Percentiles rank a stretch among this genome's conserved stretches.
phyloP scores from a whole-genome alignment of 2,329 filamentous ascomycete genomes.

The Fusarium guadeloupense region DNA sequence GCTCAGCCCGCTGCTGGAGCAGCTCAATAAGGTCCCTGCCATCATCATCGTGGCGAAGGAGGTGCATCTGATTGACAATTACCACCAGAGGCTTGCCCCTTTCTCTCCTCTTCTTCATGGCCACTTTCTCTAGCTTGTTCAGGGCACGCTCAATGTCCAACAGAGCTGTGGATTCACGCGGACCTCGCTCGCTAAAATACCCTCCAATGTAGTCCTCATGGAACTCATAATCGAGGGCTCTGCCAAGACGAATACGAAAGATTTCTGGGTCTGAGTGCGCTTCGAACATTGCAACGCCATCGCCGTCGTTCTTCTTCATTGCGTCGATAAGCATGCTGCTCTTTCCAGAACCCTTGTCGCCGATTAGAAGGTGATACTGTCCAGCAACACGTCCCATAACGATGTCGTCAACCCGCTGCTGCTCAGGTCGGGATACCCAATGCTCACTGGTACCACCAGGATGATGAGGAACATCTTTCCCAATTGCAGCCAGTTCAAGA shows the following conservation, averaged over 20 bases:
- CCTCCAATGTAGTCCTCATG: conserved; percentile 98
- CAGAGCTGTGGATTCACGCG: conserved; percentile 88
- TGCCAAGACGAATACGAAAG: conserved; percentile 90
- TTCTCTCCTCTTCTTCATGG: conserved; percentile 72
- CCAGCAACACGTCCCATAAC: conserved; percentile 76
- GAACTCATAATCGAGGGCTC: conserved; percentile 94
- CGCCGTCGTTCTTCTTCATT: conserved; percentile 91
- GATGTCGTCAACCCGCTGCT: conserved; percentile 82
- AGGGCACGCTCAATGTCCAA: conserved; percentile 96
- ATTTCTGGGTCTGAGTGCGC: conserved; percentile 95
- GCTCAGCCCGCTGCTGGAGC: conserved; percentile 92
- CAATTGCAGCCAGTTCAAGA: conserved; percentile 77
- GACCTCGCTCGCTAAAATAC: conserved; percentile 93
- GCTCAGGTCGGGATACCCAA: conserved; percentile 88
- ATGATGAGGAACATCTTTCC: conserved; percentile 62
- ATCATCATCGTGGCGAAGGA: conserved; percentile 90
- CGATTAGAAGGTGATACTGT: conserved; percentile 90
- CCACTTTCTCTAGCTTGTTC: conserved; percentile 98
- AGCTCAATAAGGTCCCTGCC: conserved; percentile 94
- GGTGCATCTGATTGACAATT: conserved; percentile 93
- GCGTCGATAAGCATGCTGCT: conserved; percentile 95
- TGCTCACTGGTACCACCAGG: conserved; percentile 52
- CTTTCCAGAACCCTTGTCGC: conserved; percentile 96
- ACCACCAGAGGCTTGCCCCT: conserved; percentile 80
- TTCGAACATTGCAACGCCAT: conserved; percentile 94